phyloP scores from a whole-genome alignment of 768 basidiomycete species.

The Boletus vermiculosoides region DNA sequence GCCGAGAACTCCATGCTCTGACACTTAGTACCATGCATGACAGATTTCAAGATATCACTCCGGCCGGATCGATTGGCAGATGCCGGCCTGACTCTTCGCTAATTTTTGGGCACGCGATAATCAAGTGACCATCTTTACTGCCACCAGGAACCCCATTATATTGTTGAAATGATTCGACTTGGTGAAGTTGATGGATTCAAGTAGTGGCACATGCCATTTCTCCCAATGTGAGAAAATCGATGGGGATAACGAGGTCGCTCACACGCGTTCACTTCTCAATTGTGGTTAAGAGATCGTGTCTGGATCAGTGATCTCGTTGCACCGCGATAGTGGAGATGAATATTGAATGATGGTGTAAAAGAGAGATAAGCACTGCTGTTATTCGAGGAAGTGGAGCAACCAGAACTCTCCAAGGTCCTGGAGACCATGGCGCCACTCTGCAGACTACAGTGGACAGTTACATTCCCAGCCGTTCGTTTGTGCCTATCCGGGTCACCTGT shows the following conservation, averaged over 20 bases:
- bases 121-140: neutral
- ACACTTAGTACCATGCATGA: neutral
- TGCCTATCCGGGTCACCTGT: neutral
- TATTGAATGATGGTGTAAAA: neutral
- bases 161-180: neutral
- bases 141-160: neutral
- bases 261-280: neutral
- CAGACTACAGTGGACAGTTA: neutral
- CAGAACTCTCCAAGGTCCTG: neutral
- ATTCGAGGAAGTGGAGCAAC: neutral
- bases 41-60: neutral
- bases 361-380: neutral
- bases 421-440: neutral
- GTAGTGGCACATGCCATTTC: no score
- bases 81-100: neutral
- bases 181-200: neutral
- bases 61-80: neutral
- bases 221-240: slow-evolving; percentile 2
- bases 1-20: neutral
- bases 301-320: neutral
- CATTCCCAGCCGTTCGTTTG: neutral
- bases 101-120: neutral
- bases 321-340: neutral
- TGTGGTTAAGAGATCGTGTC: neutral
- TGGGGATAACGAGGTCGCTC: neutral